Base-by-base conservation (phyloP, 495 filamentous ascomycete genomes). In the Bryoglossum gracile region DNA sequence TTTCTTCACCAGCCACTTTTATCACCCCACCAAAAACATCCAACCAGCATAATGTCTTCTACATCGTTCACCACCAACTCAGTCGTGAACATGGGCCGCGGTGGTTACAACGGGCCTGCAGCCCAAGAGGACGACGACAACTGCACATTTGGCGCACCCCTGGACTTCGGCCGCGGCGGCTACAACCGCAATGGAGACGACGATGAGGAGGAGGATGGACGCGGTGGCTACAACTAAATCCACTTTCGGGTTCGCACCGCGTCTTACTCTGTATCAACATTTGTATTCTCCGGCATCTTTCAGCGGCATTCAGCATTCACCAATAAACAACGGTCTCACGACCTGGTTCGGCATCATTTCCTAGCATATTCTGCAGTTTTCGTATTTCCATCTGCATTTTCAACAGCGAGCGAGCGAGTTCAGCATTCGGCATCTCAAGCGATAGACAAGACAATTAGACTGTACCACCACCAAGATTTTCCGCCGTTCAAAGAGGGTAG, bases 201-300 rank as follows among this genome's bases (percentile, higher is more conserved):
- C 9, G 62, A 59, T 46, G 60, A 64, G 18, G 60, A 58, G 25
- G 60, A 65, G 17, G 61, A 63, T 18, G 59, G 55, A 54, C 53
- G 62, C 25, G 62, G 64, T 41, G 68, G 72, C 22, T 77, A 73
- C 63, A 77, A 72, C 65, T 71, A 62, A 67, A 67, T 46, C n/a
- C n/a, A n/a, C n/a, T 22, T n/a, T n/a, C 14, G 24, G 6, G 11
- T 16, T 10, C 14, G 14, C 5, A n/a, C n/a, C n/a, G n/a, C n/a
- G n/a, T n/a, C n/a, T n/a, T n/a, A 30, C 5, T 30, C 23, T 25
- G 30, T 8, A 11, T 42, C 36, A 1, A 37, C n/a, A 9, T n/a
- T n/a, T 22, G 8, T 18, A 13, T 11, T 14, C 11, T 19, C 14
- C 17, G 0, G 13, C 13, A 16, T 8, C 11, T 14, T 18, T 13